Evolutionary conservation across 345 rosid species (phyloP).

Genomic region (Nasturtium officinale): DNA sequence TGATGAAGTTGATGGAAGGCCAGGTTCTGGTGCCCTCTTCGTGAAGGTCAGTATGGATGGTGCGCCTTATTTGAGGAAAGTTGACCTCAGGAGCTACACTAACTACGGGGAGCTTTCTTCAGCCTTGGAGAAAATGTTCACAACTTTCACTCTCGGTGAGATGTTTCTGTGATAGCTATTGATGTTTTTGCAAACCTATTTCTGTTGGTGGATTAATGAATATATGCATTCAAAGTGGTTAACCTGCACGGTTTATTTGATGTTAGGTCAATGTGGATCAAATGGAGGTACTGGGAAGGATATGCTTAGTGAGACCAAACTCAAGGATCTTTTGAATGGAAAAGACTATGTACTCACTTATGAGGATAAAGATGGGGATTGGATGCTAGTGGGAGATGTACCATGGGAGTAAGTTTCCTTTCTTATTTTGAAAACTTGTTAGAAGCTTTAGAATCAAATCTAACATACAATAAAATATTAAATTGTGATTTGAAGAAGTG

Average conservation of each 20-base stretch:
- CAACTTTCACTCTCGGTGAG: conserved; percentile 88
- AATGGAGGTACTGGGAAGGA: conserved; percentile 65
- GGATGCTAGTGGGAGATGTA: conserved; percentile 98
- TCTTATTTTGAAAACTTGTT: not conserved
- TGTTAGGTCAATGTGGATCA: conserved; percentile 75
- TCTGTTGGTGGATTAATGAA: not conserved
- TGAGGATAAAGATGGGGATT: conserved; percentile 93
- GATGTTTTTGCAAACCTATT: not conserved
- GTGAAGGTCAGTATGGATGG: conserved; percentile 98
- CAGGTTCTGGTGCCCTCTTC: conserved; percentile 67
- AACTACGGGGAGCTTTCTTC: conserved; percentile 72
- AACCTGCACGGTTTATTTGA: conserved; percentile 20
- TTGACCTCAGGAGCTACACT: conserved; percentile 71
- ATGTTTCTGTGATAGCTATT: conserved; percentile 28
- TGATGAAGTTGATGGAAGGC: conserved; percentile 88
- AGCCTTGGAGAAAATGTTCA: conserved; percentile 93
- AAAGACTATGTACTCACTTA: conserved; percentile 90
- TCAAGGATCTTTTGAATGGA: conserved; percentile 82
- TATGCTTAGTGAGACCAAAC: conserved; percentile 65
- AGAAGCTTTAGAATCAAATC: not conserved
- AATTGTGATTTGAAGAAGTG: not conserved
- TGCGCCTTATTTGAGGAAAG: conserved; percentile 94
- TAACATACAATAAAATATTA: not conserved
- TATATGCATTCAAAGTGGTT: conserved; percentile 8
- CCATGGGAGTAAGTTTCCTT: conserved; percentile 84